Base-by-base conservation (phyloP, 495 filamentous ascomycete species). In the Penicillium dipodomyicola region DNA sequence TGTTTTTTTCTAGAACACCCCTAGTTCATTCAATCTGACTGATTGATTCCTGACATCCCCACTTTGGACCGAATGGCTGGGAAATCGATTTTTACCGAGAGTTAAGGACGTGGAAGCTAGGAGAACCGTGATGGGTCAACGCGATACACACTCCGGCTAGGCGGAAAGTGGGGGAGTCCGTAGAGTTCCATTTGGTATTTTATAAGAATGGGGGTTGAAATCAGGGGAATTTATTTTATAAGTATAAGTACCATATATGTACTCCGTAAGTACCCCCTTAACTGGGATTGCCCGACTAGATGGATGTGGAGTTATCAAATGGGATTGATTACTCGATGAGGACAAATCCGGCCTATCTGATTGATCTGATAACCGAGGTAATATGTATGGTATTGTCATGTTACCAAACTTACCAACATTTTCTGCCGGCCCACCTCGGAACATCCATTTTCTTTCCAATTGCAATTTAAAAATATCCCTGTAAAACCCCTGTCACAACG, bases 341-440 rank as follows among this genome's bases (percentile, higher is more conserved):
- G 37, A 42, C 37, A 32, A 41, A 1, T 52, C 37, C n/a, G n/a
- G n/a, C n/a, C 30, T 54, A 54, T 54, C 52, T 59, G 61, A 67
- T 64, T 61, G 64, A 66, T 66, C 62, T 56, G 54, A 56, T 56
- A 56, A 49, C 54, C 54, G 52, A 48, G 54, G 54, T 56, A 49
- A 4, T 43, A 0, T 30, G 17, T 42, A 46, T 39, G 23, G 29
- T 48, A 48, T 10, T 11, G 27, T 48, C 19, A 19, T 20, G 7
- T 32, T 19, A 30, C 27, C 0, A 14, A 32, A 6, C 14, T 32
- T 33, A 48, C 10, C 48, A 12, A 29, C 23, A 41, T 33, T 43
- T 42, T 33, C 35, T 20, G 48, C 39, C 49, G 33, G 49, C 14
- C 49, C 35, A 52, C 25, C 22, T 29, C 49, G 49, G 49, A 30